Evolutionary conservation across 306 rosid genomes (phyloP), one percentile per base, ranked within the genome.

Genomic region (Fagus sylvatica): DNA sequence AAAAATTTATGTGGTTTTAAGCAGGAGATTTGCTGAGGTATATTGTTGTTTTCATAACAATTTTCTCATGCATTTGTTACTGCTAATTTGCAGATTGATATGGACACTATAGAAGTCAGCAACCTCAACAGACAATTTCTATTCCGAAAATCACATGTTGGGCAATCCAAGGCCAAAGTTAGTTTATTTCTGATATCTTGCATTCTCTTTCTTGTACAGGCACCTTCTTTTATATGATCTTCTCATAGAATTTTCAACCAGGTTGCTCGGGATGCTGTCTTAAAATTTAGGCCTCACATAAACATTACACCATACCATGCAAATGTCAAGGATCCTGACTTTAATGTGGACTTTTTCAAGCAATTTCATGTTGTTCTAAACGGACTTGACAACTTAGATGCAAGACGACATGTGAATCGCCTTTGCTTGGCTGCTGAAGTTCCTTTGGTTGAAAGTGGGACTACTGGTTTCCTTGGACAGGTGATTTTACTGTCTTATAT

Each of bases 391-490:
- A 96, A 96, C 85, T 87, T 96, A 79, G 98, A 96, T 89, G 99
- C 99, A 1, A 91, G 99, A 67, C 87, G 99, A 61, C 98, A 96
- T 81, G 99, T 96, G 67, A 96, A 96, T 83, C 99, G 99, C 33
- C 77, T 96, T 62, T 90, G 98, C 88, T 85, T 96, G 91, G 97
- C 98, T 78, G 98, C 99, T 85, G 83, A 90, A 68, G 96, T 96
- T 75, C 97, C 99, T 69, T 79, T 96, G 77, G 95, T 96, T 78
- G 99, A 93, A 87, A 96, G 99, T 89, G 99, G 99, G 80, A 96
- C 99, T 43, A 96, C 99, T 84, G 99, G 99, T 72, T 96, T 96
- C 85, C 99, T 96, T 76, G 99, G 99, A 60, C 99, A 96, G 99
- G 99, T 96, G 43, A 80, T 37, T 77, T 76, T 46, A 41, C 60